These are phyloP conservation scores for Polyporus tsugae DNA, from an alignment of 1,284 basidiomycete genomes.

Conservation along the genomic window DNA sequence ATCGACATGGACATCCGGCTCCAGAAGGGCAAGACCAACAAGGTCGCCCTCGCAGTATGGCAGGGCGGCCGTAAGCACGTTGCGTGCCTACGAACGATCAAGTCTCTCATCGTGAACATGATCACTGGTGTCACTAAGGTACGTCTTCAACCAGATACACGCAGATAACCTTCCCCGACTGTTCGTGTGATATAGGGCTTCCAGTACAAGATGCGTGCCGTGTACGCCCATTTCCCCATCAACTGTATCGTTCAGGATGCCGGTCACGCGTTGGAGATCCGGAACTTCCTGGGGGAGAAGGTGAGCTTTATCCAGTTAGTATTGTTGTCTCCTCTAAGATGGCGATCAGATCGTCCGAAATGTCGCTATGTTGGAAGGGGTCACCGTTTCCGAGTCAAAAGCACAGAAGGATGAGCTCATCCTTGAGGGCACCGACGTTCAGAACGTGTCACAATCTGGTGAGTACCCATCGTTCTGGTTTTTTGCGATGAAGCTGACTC, in stretches of 20 bases:
- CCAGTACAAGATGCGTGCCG: constrained; percentile 99
- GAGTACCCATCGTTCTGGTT: constrained; percentile 28
- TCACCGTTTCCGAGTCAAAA: constrained; percentile 90
- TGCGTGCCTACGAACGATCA: constrained; percentile 96
- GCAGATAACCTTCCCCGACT: background rate
- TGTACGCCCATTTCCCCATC: constrained; percentile 99
- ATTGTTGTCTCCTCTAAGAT: constrained; percentile 4
- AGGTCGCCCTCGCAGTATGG: constrained; percentile 96
- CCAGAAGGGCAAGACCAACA: constrained; percentile 73
- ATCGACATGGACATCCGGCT: constrained; percentile 97
- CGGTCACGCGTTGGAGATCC: constrained; percentile 89
- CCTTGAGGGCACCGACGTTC: constrained; percentile 93
- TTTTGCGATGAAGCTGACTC: background rate
- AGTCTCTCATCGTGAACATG: constrained; percentile 97
- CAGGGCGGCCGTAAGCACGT: constrained; percentile 99
- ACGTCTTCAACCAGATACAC: constrained; percentile 32
- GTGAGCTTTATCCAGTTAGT: constrained; percentile 37
- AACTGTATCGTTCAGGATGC: constrained; percentile 95
- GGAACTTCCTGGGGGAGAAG: constrained; percentile 99
- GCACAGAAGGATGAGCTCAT: constrained; percentile 97
- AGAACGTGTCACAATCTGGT: constrained; percentile 96
- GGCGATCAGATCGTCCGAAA: constrained; percentile 82
- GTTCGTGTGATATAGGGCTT: constrained; percentile 72
- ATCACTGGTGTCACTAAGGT: constrained; percentile 96
- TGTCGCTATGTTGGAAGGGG: constrained; percentile 92